These are phyloP conservation scores for Chiua virens DNA, from an alignment of 768 basidiomycete species.

Conservation along the genomic window DNA sequence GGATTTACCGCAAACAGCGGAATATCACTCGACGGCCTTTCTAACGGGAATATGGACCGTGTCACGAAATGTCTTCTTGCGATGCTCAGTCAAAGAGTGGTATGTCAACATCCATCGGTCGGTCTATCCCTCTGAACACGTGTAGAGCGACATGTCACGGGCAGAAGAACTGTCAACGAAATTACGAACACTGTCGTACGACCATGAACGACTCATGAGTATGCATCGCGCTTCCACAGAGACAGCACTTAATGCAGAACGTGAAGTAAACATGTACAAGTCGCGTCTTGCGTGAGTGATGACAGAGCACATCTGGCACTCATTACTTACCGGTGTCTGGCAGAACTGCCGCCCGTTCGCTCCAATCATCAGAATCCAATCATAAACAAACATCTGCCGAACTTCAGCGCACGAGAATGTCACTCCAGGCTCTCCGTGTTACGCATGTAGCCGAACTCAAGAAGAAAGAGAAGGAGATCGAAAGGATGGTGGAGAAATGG, in stretches of 20 bases:
- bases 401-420: slow-evolving; percentile 68
- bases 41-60: slow-evolving; percentile 52
- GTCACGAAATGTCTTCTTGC: slow-evolving; percentile 74
- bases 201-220: slow-evolving; percentile 70
- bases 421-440: slow-evolving; percentile 66
- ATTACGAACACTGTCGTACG: slow-evolving; percentile 74
- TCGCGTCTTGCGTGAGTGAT: slow-evolving; percentile 65
- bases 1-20: slow-evolving; percentile 69
- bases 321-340: slow-evolving; percentile 8
- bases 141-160: slow-evolving; percentile 72
- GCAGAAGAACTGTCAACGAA: slow-evolving; percentile 77
- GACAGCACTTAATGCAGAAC: slow-evolving; percentile 67
- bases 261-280: slow-evolving; percentile 74
- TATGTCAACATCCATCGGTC: slow-evolving; percentile 38
- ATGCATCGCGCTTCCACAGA: slow-evolving; percentile 64
- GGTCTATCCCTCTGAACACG: slow-evolving; percentile 16
- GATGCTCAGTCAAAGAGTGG: slow-evolving; percentile 75
- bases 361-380: slow-evolving; percentile 59
- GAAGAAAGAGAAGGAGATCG: slow-evolving; percentile 79
- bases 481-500: slow-evolving; percentile 75
- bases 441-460: slow-evolving; percentile 72
- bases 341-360: slow-evolving; percentile 52
- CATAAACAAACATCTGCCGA: slow-evolving; percentile 73
- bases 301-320: neutral
- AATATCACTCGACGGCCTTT: slow-evolving; percentile 64